Evolutionary conservation across 768 basidiomycete species (phyloP).

Genomic region (Tulasnella sp.): DNA sequence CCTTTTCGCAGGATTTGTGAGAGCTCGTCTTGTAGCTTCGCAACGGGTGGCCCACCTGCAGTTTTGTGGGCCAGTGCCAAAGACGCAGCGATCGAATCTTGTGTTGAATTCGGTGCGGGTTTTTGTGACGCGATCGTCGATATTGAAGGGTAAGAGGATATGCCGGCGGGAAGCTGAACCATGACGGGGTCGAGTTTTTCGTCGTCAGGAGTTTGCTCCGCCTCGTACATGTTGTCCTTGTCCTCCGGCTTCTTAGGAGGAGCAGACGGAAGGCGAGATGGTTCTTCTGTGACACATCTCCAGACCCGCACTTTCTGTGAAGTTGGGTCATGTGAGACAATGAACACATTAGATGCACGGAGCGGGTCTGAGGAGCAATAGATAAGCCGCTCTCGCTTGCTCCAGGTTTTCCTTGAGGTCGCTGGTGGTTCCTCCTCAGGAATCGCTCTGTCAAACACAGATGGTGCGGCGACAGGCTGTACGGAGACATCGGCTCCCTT

Average conservation of each 20-base stretch:
- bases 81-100: constrained; percentile 9
- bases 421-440: no score
- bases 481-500: no score
- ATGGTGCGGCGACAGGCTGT: no score
- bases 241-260: no score
- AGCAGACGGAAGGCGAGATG: no score
- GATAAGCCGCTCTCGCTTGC: constrained; percentile 6
- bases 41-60: background rate
- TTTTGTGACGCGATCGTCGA: background rate
- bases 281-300: constrained; percentile 10
- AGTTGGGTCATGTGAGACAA: constrained; percentile 13
- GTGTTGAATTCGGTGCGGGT: background rate
- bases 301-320: constrained; percentile 4
- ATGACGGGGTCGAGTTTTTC: no score
- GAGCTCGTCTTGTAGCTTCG: background rate
- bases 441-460: no score
- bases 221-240: no score
- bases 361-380: constrained; percentile 15
- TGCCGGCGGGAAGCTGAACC: no score
- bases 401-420: background rate
- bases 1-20: no score
- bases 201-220: no score
- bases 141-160: no score
- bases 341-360: constrained; percentile 10
- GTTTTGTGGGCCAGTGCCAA: constrained; percentile 6